Evolutionary conservation across 352 stramenopile species (phyloP).

Genomic region (Albugo laibachii): DNA sequence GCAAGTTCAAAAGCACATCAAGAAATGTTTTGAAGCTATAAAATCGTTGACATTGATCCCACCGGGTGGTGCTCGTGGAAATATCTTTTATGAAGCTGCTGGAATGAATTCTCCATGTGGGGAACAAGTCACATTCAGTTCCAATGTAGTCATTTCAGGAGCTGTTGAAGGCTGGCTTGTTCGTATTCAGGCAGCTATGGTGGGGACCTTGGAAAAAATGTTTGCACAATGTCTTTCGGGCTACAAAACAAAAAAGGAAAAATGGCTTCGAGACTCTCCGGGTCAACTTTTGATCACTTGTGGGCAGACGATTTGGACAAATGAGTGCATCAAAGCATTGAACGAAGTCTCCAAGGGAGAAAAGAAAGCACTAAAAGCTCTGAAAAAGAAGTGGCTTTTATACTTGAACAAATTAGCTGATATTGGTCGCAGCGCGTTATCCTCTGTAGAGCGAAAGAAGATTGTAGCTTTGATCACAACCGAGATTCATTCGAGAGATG

Average conservation of each 20-base stretch:
- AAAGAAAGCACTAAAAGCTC: conserved; percentile 79
- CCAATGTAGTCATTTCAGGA: conserved; percentile 75
- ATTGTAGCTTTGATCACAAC: conserved; percentile 95
- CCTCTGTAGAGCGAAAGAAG: conserved; percentile 84
- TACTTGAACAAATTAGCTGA: conserved; percentile 89
- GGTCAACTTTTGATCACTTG: conserved; percentile 86
- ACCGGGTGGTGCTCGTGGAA: conserved; percentile 77
- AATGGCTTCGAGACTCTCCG: conserved; percentile 88
- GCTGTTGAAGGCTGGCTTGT: conserved; percentile 83
- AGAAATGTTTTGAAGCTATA: conserved; percentile 92
- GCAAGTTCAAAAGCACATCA: conserved; percentile 90
- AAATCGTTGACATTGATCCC: conserved; percentile 54
- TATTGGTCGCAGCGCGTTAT: conserved; percentile 81
- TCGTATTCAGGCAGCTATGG: conserved; percentile 68
- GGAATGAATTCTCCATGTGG: conserved; percentile 81
- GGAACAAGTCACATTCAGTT: conserved; percentile 67
- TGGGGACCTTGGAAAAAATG: conserved; percentile 68
- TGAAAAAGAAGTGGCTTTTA: conserved; percentile 89
- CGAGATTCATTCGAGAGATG: conserved; percentile 92
- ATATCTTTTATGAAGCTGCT: conserved; percentile 79
- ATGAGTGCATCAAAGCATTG: conserved; percentile 85
- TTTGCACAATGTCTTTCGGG: conserved; percentile 67
- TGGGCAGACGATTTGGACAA: conserved; percentile 83
- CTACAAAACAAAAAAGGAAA: conserved; percentile 88
- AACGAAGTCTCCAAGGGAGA: conserved; percentile 79